A percentile compares a stretch with the other conserved stretches of the same genome.
Conservation (phyloP, 345 rosid genomes). For the Acer saccharum region DNA sequence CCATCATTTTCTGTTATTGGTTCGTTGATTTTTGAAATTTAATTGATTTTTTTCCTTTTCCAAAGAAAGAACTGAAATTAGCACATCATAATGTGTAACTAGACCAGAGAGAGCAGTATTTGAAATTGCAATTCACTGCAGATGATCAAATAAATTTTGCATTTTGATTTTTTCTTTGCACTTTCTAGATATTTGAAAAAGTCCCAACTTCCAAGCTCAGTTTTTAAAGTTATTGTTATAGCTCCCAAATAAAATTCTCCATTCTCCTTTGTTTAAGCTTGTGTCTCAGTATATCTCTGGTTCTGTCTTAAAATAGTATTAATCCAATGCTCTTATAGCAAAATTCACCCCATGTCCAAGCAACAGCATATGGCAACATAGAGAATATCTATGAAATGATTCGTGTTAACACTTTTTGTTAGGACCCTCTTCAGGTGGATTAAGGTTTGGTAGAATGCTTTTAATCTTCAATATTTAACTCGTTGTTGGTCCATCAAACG, state of each 20-base stretch:
- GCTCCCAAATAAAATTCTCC: not conserved
- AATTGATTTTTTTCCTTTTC: not conserved
- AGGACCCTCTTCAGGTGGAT: not conserved
- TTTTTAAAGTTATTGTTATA: not conserved
- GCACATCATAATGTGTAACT: not conserved
- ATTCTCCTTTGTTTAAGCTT: not conserved
- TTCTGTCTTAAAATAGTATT: not conserved
- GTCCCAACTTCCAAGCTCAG: not conserved
- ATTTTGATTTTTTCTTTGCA: not conserved
- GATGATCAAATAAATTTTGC: not conserved
- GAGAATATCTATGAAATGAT: too few relatives aligned
- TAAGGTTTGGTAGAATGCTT: slow-evolving; percentile 1
- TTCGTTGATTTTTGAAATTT: not conserved
- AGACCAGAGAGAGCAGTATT: not conserved
- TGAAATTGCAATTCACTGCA: not conserved
- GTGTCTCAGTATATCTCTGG: too few relatives aligned
- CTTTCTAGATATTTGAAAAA: not conserved
- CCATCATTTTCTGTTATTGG: not conserved
- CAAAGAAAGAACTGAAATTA: not conserved
- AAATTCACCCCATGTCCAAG: not conserved
- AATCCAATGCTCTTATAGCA: not conserved
- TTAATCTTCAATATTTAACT: not conserved
- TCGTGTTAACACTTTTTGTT: too few relatives aligned
- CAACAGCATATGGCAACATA: not conserved
- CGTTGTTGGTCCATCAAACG: not conserved